These are phyloP conservation scores for Discostella stelligeroides DNA, from an alignment of 108 stramenopile species.

Conservation along the genomic window DNA sequence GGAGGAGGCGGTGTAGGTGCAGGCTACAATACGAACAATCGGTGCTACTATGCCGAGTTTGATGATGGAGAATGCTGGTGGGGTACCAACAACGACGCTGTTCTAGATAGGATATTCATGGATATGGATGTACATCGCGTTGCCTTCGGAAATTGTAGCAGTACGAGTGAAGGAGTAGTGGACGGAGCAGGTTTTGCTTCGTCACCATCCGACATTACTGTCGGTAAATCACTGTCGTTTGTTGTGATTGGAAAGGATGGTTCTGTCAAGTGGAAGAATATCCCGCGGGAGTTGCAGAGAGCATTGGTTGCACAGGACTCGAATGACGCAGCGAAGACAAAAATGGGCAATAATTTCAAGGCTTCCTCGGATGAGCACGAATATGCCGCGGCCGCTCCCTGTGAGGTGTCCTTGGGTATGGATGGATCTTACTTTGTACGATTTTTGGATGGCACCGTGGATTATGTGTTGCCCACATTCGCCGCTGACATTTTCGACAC, in stretches of 20 bases:
- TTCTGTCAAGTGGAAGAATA: constrained; percentile 71
- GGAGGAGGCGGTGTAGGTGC: not conserved
- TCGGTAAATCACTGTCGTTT: constrained; percentile 54
- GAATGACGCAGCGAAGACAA: not conserved
- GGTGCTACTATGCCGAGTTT: constrained; percentile 76
- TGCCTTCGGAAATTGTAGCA: constrained; percentile 61
- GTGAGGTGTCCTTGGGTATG: constrained; percentile 74
- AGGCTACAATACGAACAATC: not conserved
- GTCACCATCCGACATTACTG: not conserved
- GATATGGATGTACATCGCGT: constrained; percentile 69
- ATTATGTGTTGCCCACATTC: constrained; percentile 70
- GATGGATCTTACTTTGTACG: constrained; percentile 75
- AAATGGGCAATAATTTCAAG: not conserved
- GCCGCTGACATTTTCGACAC: constrained; percentile 60
- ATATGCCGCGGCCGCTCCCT: constrained; percentile 49
- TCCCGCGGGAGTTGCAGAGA: constrained; percentile 66
- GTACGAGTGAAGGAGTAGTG: not conserved
- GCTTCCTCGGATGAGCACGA: not conserved
- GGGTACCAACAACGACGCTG: constrained; percentile 56
- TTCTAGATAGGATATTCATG: constrained; percentile 59
- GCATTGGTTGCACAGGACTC: constrained; percentile 49
- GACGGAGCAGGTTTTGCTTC: not conserved
- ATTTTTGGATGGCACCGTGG: constrained; percentile 75
- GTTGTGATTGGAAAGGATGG: constrained; percentile 74
- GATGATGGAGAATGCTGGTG: constrained; percentile 75